Evolutionary conservation across 1,284 basidiomycete species (phyloP), one percentile per base, ranked within the genome.

Genomic region (Caloboletus inedulis): DNA sequence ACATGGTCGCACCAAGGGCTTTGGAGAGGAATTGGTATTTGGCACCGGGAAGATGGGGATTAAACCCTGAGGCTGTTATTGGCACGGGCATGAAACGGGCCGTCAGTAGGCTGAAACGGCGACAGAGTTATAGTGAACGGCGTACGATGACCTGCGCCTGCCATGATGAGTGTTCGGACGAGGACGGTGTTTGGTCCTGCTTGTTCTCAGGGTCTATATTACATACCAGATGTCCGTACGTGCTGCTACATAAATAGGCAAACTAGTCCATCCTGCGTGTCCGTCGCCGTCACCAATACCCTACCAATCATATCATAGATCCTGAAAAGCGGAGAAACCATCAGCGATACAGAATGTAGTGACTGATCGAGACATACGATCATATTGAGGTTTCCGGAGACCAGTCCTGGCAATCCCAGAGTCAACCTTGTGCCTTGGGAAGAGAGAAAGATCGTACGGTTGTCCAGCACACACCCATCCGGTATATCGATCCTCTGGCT

Each of bases 251-350:
- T 27, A 33, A 19, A 27, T 29, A 3, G 10, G 18, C 30, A 33
- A 34, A 23, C 23, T 18, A 27, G 18, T 34, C 36, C 51, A 35
- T 19, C 16, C 25, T 56, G 18, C 21, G 30, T 13, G 16, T 34
- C 40, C 31, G 18, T 14, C 36, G 25, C 23, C 18, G 16, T 29
- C 29, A n/a, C 48, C 12, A 82, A 87, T 57, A 94, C 90, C 58
- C 94, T 94, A 69, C 93, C 92, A 62, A 96, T 76, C 74, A 96
- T 95, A 76, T 98, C 94, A 51, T 92, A 95, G 80, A 97, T 98
- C 72, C 94, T 98, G 57, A 95, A 91, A 71, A 96, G 94, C 61
- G 97, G 82, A 75, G 96, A 96, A 74, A 3, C 2, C 3, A 14
- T 65, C 23, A 59, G 46, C 14, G 23, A 40, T 41, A 21, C 7